phyloP scores from a whole-genome alignment of 495 filamentous ascomycete species.

The Neurospora hispaniola region DNA sequence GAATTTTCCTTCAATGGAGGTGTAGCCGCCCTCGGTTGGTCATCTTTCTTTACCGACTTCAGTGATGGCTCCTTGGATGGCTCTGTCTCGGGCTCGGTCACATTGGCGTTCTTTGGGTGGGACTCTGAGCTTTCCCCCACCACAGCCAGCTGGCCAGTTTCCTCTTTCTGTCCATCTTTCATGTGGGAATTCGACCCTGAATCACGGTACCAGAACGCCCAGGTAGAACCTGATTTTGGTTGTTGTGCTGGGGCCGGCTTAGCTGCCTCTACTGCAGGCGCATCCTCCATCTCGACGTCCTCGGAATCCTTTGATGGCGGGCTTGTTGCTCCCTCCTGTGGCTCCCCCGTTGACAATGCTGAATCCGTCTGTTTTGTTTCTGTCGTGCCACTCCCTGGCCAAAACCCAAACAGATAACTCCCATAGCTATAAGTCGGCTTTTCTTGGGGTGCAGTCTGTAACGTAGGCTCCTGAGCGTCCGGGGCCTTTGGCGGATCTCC shows the following conservation, averaged over 20 bases:
- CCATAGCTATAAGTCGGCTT: conserved; percentile 13
- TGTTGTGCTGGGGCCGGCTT: conserved; percentile 10
- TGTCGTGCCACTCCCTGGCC: conserved; percentile 16
- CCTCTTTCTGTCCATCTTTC: conserved; percentile 16
- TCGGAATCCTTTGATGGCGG: conserved; percentile 20
- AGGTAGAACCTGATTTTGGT: conserved; percentile 52
- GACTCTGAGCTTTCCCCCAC: conserved; percentile 54
- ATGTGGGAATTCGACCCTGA: conserved; percentile 31
- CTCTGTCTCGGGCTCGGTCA: conserved; percentile 37
- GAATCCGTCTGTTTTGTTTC: neutral
- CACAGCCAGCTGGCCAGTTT: conserved; percentile 60
- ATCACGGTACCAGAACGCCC: conserved; percentile 80
- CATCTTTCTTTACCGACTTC: conserved; percentile 20
- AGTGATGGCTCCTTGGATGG: conserved; percentile 27
- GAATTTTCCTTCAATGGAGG: conserved; percentile 17
- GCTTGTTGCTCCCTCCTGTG: conserved; percentile 7
- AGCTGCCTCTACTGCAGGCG: conserved; percentile 15
- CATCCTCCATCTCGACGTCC: conserved; percentile 30
- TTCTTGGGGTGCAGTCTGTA: conserved; percentile 5
- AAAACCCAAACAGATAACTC: conserved; percentile 44
- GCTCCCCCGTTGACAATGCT: conserved; percentile 1
- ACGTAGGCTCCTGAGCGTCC: conserved; percentile 15
- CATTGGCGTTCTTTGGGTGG: conserved; percentile 49
- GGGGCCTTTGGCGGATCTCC: conserved; percentile 11
- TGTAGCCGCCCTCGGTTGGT: conserved; percentile 11